Evolutionary conservation across 139 green algal genomes (phyloP), one percentile per base, ranked within the genome.

Genomic region (Edaphochlamys debaryana): DNA sequence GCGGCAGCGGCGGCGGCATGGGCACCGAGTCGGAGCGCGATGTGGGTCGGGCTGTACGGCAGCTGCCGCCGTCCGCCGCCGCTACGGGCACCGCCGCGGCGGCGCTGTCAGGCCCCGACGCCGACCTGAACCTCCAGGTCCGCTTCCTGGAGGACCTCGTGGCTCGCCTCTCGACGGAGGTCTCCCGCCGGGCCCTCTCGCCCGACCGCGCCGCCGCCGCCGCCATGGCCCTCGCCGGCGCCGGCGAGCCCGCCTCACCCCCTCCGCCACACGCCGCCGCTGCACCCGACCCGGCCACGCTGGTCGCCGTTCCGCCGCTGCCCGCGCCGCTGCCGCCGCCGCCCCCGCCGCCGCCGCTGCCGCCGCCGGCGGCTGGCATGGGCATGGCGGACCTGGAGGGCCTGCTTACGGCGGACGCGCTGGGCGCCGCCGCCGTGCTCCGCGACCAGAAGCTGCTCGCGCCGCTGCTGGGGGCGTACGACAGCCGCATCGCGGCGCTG

Each of bases 91-190:
- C 25, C 22, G 17, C 20, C 56, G 56, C 19, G 25, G 25, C 23
- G 3, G 56, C 25, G 1, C 2, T 17, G 20, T 4, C 9, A 22
- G 56, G 56, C 2, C 23, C 23, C 22, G 60, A 67, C 17, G 11
- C 19, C 30, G 60, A 67, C 60, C n/a, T 67, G 30, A 13, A 11
- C 40, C 54, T 70, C 69, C 82, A 91, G 83, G 38, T 82, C 2
- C 76, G 76, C 11, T 91, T 94, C 85, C 75, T 94, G 48, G 91
- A 94, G 72, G 81, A 82, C 25, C 42, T 93, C 66, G 89, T 94
- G 20, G 69, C 79, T 17, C 73, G 88, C 4, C 74, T 94, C 45
- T 90, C 89, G 8, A 32, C 87, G 7, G 89, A 94, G 72, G 66
- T 94, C 20, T 79, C 89, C 20, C 66, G 50, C 15, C 50, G 66